Conservation (phyloP, 164 flowering plant genomes). For the Hamamelis virginiana region DNA sequence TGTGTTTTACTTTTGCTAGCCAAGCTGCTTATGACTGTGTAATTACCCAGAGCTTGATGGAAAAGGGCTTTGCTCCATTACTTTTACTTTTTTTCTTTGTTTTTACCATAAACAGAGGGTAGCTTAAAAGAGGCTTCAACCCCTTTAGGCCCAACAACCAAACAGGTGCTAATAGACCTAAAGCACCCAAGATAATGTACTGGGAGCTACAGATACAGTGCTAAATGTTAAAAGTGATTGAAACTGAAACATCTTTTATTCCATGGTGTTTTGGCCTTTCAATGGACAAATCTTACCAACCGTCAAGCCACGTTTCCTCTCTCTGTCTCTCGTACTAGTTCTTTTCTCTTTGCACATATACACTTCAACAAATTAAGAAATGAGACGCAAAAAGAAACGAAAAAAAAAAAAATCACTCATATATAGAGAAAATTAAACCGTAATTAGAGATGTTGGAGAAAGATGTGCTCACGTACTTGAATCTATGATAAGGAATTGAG, state of each 20-base stretch:
- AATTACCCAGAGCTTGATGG: conserved; percentile 16
- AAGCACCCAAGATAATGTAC: conserved; percentile 4
- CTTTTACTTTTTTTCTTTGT: neutral
- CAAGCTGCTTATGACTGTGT: conserved; percentile 19
- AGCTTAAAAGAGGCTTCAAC: neutral
- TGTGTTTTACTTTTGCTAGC: conserved; percentile 22
- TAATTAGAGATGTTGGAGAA: too few relatives aligned
- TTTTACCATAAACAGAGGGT: conserved; percentile 9
- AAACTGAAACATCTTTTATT: conserved; percentile 15
- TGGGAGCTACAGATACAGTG: conserved; percentile 4
- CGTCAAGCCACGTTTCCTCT: neutral
- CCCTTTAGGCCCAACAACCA: conserved; percentile 16
- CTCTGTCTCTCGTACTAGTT: too few relatives aligned
- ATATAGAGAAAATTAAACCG: too few relatives aligned
- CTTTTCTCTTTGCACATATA: too few relatives aligned
- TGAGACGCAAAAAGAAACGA: too few relatives aligned
- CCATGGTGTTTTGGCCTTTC: neutral
- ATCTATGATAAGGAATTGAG: too few relatives aligned
- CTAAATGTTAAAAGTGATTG: conserved; percentile 16
- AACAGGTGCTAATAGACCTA: conserved; percentile 7
- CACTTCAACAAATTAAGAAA: too few relatives aligned
- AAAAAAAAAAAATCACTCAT: too few relatives aligned
- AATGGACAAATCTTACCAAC: conserved; percentile 7
- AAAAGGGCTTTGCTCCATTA: neutral
- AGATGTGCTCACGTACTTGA: too few relatives aligned